A percentile compares a stretch with the other conserved stretches of the same genome.
Conservation (phyloP, 176 grass and related monocot genomes). For the Carex littledalei region DNA sequence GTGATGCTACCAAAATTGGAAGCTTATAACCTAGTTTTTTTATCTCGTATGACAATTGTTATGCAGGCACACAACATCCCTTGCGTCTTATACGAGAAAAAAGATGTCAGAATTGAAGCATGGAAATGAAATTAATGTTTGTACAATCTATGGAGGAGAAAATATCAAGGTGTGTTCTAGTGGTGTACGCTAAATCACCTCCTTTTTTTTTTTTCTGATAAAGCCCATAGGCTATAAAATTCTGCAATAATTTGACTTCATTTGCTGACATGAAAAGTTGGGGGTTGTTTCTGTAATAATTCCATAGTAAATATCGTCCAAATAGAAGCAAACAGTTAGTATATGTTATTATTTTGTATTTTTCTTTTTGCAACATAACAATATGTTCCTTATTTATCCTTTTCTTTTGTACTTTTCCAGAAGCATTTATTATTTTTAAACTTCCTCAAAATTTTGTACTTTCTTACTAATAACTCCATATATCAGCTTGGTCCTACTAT, state of each 20-base stretch:
- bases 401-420: background rate
- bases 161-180: conserved; percentile 46
- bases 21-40: background rate
- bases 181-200: background rate
- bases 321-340: background rate
- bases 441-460: background rate
- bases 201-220: background rate
- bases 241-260: background rate
- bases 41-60: conserved; percentile 6
- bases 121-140: conserved; percentile 64
- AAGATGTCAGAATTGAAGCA: conserved; percentile 78
- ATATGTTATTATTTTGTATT: background rate
- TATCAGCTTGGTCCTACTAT: conserved; percentile 64
- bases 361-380: background rate
- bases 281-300: background rate
- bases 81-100: conserved; percentile 63
- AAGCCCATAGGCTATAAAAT: background rate
- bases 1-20: background rate
- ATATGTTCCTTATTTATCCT: background rate
- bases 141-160: conserved; percentile 59
- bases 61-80: conserved; percentile 65
- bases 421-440: background rate
- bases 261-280: background rate
- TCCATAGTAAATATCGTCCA: background rate
- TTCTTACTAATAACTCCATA: conserved; percentile 22